Evolutionary conservation across 2,329 filamentous ascomycete genomes (phyloP), one percentile per base, ranked within the genome.

Genomic region (Lomentospora prolificans): DNA sequence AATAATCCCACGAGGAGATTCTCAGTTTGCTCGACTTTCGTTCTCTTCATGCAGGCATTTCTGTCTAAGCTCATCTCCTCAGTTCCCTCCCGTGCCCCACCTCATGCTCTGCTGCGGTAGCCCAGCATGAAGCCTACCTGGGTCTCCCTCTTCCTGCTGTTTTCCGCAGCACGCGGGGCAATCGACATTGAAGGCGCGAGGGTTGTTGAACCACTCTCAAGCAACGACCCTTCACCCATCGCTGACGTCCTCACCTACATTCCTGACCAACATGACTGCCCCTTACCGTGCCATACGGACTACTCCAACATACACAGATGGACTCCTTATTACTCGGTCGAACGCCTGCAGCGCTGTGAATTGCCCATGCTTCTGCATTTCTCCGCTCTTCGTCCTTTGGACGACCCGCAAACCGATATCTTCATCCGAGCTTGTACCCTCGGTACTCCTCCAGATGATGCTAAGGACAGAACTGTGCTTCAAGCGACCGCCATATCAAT

Each of bases 191-290:
- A 62, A 36, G 61, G 60, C 50, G 39, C n/a, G 9, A 53, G 55
- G 36, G 57, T 53, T 10, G 55, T 55, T 3, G 55, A 50, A 25
- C 58, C 57, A 24, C 33, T 58, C 5, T 44, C 44, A 10, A 51
- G 54, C 6, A 57, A 58, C 24, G 58, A 62, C 25, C 60, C 61
- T 39, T 60, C 60, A 8, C 61, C 60, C 4, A 62, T 63, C 30
- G 48, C 51, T 8, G 58, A 62, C 17, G 52, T 57, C 3, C 55
- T 53, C 39, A 55, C 58, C n/a, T 63, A 62, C 36, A 33, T 58
- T 4, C 57, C 59, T n/a, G 61, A 64, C 19, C 57, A 63, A 4
- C 54, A 62, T 54, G 55, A 64, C 28, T 62, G 58, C 25, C 61
- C 60, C 1, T 57, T 60, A 8, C 55, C 57, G 2, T 63, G 61